Evolutionary conservation across 139 green algal species (phyloP).

Genomic region (Chlorella vulgaris): DNA sequence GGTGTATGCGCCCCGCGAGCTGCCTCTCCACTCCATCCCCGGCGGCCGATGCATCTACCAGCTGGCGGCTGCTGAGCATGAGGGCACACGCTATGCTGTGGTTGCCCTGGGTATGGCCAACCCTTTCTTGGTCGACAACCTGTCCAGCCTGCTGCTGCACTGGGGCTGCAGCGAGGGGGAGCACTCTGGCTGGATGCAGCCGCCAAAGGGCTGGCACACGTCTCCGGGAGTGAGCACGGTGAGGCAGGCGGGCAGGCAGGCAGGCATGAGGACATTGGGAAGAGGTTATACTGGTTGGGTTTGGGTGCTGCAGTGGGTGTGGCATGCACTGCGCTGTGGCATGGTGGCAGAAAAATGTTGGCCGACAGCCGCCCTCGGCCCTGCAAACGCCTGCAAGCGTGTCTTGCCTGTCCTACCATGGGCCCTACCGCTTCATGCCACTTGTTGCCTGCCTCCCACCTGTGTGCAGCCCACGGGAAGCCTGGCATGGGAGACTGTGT

Average conservation of each 20-base stretch:
- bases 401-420: too few relatives aligned
- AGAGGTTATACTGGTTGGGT: too few relatives aligned
- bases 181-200: slow-evolving; percentile 18
- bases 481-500: slow-evolving; percentile 38
- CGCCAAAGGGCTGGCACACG: slow-evolving; percentile 42
- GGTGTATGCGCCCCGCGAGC: neutral
- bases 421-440: too few relatives aligned
- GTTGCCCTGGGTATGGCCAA: slow-evolving; percentile 2
- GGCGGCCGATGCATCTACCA: slow-evolving; percentile 11
- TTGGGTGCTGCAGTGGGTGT: too few relatives aligned
- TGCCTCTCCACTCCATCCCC: slow-evolving; percentile 19
- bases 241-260: too few relatives aligned
- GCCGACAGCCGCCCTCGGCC: too few relatives aligned
- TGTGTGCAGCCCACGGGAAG: slow-evolving; percentile 14
- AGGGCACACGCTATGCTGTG: neutral
- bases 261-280: too few relatives aligned
- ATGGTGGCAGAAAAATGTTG: too few relatives aligned
- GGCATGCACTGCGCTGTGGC: too few relatives aligned
- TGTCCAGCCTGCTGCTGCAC: slow-evolving; percentile 45
- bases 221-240: slow-evolving; percentile 24
- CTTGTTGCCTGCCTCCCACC: neutral
- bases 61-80: slow-evolving; percentile 12
- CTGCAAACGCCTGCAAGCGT: too few relatives aligned
- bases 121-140: slow-evolving; percentile 21
- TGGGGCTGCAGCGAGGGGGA: slow-evolving; percentile 26